Conservation (phyloP, 441 rosid species). For the Dalechampia spathulata region DNA sequence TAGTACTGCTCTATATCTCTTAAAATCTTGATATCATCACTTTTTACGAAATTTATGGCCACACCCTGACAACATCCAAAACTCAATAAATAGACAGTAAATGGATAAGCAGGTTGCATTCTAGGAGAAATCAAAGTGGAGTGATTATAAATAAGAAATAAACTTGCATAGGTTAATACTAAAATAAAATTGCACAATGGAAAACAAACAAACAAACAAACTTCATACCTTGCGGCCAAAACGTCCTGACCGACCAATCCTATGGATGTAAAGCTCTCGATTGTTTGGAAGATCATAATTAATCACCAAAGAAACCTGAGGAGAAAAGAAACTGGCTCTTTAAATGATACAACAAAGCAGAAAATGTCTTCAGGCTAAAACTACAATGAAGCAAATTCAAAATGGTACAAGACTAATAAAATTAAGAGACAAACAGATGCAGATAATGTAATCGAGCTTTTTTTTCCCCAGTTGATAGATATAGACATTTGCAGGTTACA, state of each 20-base stretch:
- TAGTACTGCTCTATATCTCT: conserved; percentile 96
- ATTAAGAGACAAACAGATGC: too few species aligned
- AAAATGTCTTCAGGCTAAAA: too few species aligned
- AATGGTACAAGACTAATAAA: too few species aligned
- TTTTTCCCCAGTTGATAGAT: background rate
- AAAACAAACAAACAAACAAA: background rate
- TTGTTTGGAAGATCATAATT: conserved; percentile 95
- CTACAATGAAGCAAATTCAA: too few species aligned
- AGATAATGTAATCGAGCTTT: background rate
- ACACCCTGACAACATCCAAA: conserved; percentile 56
- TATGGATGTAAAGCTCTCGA: conserved; percentile 94
- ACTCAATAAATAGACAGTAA: background rate
- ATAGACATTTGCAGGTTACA: background rate
- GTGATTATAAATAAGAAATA: too few species aligned
- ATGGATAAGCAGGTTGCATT: background rate
- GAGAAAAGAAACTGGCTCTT: background rate
- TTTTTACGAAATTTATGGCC: conserved; percentile 88
- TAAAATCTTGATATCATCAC: conserved; percentile 86
- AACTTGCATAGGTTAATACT: background rate
- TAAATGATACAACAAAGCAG: background rate
- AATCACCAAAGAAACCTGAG: conserved; percentile 77
- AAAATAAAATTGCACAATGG: background rate
- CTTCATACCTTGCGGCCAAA: conserved; percentile 62
- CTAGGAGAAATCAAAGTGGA: too few species aligned
- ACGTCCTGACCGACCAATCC: conserved; percentile 97